Evolutionary conservation across 495 filamentous ascomycete species (phyloP).

Genomic region (Talaromyces stipitatus): DNA sequence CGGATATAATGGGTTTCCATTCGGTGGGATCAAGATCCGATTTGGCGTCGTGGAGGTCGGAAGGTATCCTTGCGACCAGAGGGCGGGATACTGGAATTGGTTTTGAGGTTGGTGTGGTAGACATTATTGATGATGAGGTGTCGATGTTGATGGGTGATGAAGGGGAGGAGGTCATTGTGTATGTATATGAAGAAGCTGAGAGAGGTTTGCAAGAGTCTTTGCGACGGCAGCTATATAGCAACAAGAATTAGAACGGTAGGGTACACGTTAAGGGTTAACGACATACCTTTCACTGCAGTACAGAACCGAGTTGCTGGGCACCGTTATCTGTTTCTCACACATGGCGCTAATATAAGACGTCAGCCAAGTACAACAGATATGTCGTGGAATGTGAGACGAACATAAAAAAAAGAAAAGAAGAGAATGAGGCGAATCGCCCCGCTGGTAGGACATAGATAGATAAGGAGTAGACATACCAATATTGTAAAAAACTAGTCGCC

Average conservation of each 20-base stretch:
- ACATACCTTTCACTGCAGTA: slow-evolving; percentile 50
- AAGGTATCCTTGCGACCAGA: slow-evolving; percentile 31
- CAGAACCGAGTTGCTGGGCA: slow-evolving; percentile 53
- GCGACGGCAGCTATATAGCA: slow-evolving; percentile 39
- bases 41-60: slow-evolving; percentile 28
- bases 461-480: slow-evolving; percentile 44
- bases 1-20: slow-evolving; percentile 47
- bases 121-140: not conserved
- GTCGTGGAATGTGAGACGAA: slow-evolving; percentile 7
- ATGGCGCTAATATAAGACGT: slow-evolving; percentile 37
- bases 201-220: slow-evolving; percentile 45
- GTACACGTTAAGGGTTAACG: slow-evolving; percentile 6
- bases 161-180: slow-evolving; percentile 19
- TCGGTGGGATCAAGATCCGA: slow-evolving; percentile 50
- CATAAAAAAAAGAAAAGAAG: slow-evolving; percentile 8
- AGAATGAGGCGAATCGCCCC: slow-evolving; percentile 7
- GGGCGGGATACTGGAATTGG: slow-evolving; percentile 9
- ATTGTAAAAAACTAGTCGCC: slow-evolving; percentile 57
- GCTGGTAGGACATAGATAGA: not conserved
- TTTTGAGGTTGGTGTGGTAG: slow-evolving; percentile 12
- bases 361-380: slow-evolving; percentile 2
- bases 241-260: slow-evolving; percentile 6
- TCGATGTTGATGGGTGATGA: slow-evolving; percentile 22
- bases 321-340: slow-evolving; percentile 61
- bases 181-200: slow-evolving; percentile 30